phyloP scores from a whole-genome alignment of 2,329 filamentous ascomycete species.

The Pseudogymnoascus sp. region DNA sequence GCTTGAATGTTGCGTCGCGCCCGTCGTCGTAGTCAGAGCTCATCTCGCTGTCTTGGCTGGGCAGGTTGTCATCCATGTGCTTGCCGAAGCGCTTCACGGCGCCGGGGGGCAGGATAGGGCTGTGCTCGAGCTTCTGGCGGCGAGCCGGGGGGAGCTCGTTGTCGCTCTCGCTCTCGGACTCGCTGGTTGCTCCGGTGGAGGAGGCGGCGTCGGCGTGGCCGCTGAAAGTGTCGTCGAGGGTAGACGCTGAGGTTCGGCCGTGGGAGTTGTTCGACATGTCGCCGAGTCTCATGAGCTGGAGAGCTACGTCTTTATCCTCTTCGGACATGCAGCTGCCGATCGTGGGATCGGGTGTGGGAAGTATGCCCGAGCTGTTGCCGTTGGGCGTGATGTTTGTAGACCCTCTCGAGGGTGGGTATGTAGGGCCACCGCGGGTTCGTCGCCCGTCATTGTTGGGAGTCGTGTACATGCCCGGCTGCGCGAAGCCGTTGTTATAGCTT shows the following conservation, averaged over 20 bases:
- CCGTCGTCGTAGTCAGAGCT: conserved; percentile 45
- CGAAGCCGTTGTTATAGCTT: conserved; percentile 53
- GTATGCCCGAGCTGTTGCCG: conserved; percentile 48
- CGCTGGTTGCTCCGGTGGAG: conserved; percentile 76
- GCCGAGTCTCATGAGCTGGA: conserved; percentile 92
- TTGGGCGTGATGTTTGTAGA: conserved; percentile 34
- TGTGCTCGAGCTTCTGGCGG: conserved; percentile 48
- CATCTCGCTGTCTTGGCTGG: conserved; percentile 48
- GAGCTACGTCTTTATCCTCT: conserved; percentile 85
- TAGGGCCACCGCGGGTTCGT: conserved; percentile 57
- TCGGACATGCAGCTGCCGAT: conserved; percentile 95
- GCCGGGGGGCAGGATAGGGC: conserved; percentile 41
- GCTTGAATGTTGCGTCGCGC: conserved; percentile 27
- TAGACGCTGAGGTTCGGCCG: conserved; percentile 86
- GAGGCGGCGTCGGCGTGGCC: conserved; percentile 78
- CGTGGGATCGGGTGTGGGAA: conserved; percentile 94
- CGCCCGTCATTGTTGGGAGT: conserved; percentile 55
- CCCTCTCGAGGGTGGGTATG: conserved; percentile 38
- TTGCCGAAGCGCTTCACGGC: conserved; percentile 38
- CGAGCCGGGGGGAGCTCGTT: conserved; percentile 51
- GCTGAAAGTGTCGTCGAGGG: conserved; percentile 86
- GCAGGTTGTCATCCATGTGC: conserved; percentile 43
- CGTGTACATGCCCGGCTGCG: conserved; percentile 50
- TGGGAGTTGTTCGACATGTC: conserved; percentile 91
- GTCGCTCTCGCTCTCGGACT: conserved; percentile 63